Conservation (phyloP, 2,329 filamentous ascomycete species). For the Xylariaceae sp. region DNA sequence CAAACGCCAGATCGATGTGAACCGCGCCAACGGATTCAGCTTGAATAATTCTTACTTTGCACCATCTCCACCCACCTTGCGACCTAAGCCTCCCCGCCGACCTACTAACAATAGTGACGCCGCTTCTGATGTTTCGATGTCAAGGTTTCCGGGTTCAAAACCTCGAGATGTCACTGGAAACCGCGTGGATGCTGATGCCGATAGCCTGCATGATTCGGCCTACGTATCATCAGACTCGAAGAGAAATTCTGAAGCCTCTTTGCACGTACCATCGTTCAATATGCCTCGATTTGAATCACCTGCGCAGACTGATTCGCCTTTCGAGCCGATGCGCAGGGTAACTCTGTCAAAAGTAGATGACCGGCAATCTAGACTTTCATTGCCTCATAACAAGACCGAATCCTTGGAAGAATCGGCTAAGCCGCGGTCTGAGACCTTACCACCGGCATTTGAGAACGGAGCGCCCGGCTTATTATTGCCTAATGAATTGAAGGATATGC, state of each 20-base stretch:
- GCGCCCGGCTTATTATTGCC: slow-evolving; percentile 59
- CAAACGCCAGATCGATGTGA: slow-evolving; percentile 72
- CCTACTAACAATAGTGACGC: slow-evolving; percentile 56
- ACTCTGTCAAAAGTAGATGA: slow-evolving; percentile 53
- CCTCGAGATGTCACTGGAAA: slow-evolving; percentile 26
- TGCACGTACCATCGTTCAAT: slow-evolving; percentile 48
- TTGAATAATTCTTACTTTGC: slow-evolving; percentile 55
- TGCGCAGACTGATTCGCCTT: slow-evolving; percentile 42
- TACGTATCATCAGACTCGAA: slow-evolving; percentile 62
- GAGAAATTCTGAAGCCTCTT: slow-evolving; percentile 56
- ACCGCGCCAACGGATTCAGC: slow-evolving; percentile 56
- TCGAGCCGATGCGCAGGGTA: slow-evolving; percentile 41
- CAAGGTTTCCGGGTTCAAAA: slow-evolving; percentile 32
- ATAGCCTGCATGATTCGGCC: slow-evolving; percentile 58
- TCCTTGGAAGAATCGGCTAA: slow-evolving; percentile 43
- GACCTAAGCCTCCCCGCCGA: slow-evolving; percentile 54
- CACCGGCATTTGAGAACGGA: slow-evolving; percentile 53
- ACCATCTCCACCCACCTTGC: slow-evolving; percentile 40
- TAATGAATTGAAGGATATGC: slow-evolving; percentile 60
- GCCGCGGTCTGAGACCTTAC: slow-evolving; percentile 58
- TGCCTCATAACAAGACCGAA: slow-evolving; percentile 55
- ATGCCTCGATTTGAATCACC: slow-evolving; percentile 56
- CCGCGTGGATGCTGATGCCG: slow-evolving; percentile 53
- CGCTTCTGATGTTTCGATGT: slow-evolving; percentile 42
- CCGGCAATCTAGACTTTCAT: slow-evolving; percentile 60